Percentiles rank a stretch among this genome's conserved stretches.
Evolutionary conservation across 495 filamentous ascomycete genomes (phyloP).

Genomic region (Penicillium parvum): DNA sequence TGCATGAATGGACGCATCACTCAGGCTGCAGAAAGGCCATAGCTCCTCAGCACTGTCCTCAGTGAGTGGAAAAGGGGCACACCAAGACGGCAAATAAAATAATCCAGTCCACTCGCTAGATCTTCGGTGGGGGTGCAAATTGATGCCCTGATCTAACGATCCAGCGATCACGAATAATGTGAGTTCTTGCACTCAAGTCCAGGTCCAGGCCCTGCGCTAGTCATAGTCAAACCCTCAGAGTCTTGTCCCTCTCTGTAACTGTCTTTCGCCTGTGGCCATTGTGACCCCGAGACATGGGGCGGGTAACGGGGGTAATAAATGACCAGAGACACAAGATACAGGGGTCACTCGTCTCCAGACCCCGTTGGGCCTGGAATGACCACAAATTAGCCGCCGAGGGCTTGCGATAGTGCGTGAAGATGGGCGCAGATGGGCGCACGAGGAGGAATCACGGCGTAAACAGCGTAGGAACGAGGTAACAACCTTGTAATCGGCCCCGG

Average conservation of each 20-base stretch:
- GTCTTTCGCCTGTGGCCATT: neutral
- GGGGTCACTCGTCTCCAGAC: no score
- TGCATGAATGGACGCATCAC: no score
- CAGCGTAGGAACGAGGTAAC: no score
- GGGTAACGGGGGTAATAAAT: no score
- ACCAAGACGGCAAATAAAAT: no score
- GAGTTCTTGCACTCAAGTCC: conserved; percentile 8
- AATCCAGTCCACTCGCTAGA: no score
- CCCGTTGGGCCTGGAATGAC: no score
- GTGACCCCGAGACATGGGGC: conserved; percentile 4
- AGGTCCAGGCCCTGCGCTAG: conserved; percentile 20
- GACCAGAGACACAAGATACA: no score
- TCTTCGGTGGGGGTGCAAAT: conserved; percentile 1
- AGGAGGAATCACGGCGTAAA: neutral
- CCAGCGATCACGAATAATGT: neutral
- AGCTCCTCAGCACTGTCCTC: neutral
- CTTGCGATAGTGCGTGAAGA: conserved; percentile 1
- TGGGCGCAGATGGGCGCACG: neutral
- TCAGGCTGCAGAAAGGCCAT: no score
- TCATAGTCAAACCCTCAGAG: neutral
- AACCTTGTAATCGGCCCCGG: neutral
- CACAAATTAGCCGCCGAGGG: conserved; percentile 8
- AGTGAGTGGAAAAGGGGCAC: neutral
- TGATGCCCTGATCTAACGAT: conserved; percentile 15
- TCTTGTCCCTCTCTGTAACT: conserved; percentile 1